phyloP scores from a whole-genome alignment of 306 rosid species.

The Adenanthera pavonina region DNA sequence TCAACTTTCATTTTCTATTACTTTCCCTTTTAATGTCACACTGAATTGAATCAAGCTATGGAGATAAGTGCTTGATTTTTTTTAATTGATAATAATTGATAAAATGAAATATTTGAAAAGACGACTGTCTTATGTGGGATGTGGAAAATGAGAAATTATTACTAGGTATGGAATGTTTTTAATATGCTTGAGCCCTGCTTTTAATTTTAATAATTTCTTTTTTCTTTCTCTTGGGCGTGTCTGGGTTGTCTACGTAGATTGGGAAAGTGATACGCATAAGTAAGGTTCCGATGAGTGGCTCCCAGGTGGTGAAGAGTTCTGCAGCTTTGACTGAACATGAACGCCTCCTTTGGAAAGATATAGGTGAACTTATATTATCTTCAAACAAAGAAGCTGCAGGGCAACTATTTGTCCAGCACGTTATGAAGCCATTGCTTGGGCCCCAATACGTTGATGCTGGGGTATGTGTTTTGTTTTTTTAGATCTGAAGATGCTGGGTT shows the following conservation, averaged over 20 bases:
- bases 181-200: not conserved
- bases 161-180: not conserved
- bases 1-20: not conserved
- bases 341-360: constrained; percentile 70
- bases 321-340: constrained; percentile 64
- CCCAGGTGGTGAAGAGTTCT: constrained; percentile 39
- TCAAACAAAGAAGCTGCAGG: constrained; percentile 59
- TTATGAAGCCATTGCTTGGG: constrained; percentile 86
- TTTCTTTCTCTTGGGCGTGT: not conserved
- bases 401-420: constrained; percentile 58
- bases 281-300: constrained; percentile 59
- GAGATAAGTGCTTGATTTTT: not conserved
- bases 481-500: too few relatives aligned
- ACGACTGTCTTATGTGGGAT: not conserved
- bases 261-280: constrained; percentile 88
- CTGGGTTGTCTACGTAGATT: constrained; percentile 47
- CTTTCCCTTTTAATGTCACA: not conserved
- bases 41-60: not conserved
- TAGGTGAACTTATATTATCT: constrained; percentile 54
- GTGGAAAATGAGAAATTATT: not conserved
- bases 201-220: not conserved
- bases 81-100: not conserved
- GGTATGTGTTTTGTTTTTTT: too few relatives aligned
- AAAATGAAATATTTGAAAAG: not conserved
- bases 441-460: constrained; percentile 79